Percentiles rank a stretch among this genome's conserved stretches.
These are phyloP conservation scores for Crassisporium funariophilum DNA, from an alignment of 768 basidiomycete species.

Conservation along the genomic window DNA sequence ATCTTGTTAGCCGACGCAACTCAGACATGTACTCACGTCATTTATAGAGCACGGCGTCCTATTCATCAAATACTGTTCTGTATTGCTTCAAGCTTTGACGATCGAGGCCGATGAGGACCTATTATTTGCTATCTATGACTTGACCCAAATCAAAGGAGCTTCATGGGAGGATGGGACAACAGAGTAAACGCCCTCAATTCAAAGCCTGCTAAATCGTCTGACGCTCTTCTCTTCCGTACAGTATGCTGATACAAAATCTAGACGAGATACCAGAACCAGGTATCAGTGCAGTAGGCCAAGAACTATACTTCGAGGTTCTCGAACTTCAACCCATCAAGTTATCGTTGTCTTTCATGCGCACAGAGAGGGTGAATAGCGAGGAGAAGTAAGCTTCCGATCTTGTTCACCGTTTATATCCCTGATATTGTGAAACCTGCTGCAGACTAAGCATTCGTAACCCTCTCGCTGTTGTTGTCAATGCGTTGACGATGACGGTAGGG, in stretches of 20 bases:
- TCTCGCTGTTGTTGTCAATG: constrained; percentile 89
- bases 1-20: constrained; percentile 10
- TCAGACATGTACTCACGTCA: not conserved
- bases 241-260: constrained; percentile 72
- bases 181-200: too few relatives aligned
- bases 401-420: constrained; percentile 4
- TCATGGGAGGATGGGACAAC: constrained; percentile 81
- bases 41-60: constrained; percentile 89
- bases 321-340: constrained; percentile 94
- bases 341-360: constrained; percentile 95
- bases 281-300: constrained; percentile 64
- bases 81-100: constrained; percentile 91
- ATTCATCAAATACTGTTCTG: constrained; percentile 97
- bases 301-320: constrained; percentile 93
- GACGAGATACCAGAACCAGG: constrained; percentile 73
- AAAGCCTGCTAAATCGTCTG: too few relatives aligned
- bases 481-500: constrained; percentile 94
- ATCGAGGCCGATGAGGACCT: constrained; percentile 98
- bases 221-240: constrained; percentile 7
- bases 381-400: constrained; percentile 67
- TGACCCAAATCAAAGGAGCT: constrained; percentile 87
- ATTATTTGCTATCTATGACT: constrained; percentile 87
- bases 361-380: constrained; percentile 89
- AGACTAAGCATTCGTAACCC: constrained; percentile 86
- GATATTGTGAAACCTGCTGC: constrained; percentile 6